Conservation (phyloP, 345 rosid genomes). For the Citrus sp. region DNA sequence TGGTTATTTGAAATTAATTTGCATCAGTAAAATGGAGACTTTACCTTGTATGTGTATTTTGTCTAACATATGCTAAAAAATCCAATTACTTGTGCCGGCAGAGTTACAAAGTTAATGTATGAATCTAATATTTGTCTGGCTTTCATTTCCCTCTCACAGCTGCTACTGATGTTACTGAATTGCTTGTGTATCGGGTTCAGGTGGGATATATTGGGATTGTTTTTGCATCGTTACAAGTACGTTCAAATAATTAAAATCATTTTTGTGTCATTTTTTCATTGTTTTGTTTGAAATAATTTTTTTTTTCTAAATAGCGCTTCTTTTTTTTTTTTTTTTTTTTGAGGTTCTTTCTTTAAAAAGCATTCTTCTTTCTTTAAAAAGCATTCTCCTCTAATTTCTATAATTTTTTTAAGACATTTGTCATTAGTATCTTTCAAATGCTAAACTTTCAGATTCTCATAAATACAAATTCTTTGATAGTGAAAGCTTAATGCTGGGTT, state of each 20-base stretch:
- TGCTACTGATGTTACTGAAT: not conserved
- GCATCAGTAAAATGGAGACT: not conserved
- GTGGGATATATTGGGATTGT: not conserved
- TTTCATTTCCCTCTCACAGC: not conserved
- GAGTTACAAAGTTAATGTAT: not conserved
- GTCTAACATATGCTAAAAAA: not conserved
- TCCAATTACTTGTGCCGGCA: not conserved
- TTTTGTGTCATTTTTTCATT: too few species aligned
- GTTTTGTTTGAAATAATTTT: too few species aligned
- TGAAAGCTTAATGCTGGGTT: not conserved
- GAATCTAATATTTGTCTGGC: not conserved
- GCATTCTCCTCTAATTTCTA: too few species aligned
- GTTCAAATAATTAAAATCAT: not conserved
- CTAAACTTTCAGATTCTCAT: not conserved
- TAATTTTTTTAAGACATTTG: too few species aligned
- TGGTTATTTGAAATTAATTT: not conserved
- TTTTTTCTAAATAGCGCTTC: too few species aligned
- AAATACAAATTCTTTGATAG: not conserved
- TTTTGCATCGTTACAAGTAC: not conserved
- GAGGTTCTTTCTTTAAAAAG: too few species aligned
- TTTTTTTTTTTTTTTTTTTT: too few species aligned
- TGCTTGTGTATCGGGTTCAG: not conserved
- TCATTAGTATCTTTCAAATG: too few species aligned
- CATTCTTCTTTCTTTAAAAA: too few species aligned
- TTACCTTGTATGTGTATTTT: slow-evolving; percentile 11